Conservation (phyloP, 2,329 filamentous ascomycete species). For the Niveomyces coronatus region DNA sequence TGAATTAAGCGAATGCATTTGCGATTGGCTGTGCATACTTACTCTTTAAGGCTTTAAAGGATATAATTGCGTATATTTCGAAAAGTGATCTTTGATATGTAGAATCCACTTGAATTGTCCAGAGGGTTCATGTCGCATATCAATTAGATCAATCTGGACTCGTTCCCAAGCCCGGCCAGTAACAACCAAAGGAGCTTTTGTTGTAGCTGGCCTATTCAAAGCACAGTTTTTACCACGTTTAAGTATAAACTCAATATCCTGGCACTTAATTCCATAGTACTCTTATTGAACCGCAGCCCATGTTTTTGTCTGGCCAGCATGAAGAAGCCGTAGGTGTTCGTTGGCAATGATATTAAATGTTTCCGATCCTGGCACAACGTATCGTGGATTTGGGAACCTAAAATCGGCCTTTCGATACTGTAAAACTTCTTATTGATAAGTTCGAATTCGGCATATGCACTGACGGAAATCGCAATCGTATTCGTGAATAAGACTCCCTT, state of each 20-base stretch:
- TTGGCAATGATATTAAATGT: slow-evolving; percentile 5
- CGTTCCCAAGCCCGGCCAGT: slow-evolving; percentile 5
- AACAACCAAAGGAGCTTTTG: slow-evolving; percentile 6
- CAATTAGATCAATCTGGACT: slow-evolving; percentile 6
- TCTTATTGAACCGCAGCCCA: slow-evolving; percentile 3
- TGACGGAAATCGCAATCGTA: too few species aligned
- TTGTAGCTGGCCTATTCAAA: slow-evolving; percentile 4
- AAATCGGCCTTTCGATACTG: slow-evolving; percentile 3
- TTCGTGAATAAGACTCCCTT: too few species aligned
- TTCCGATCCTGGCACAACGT: slow-evolving; percentile 2
- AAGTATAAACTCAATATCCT: slow-evolving; percentile 4
- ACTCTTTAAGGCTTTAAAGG: slow-evolving; percentile 4
- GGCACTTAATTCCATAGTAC: slow-evolving; percentile 4
- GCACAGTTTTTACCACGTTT: slow-evolving; percentile 5
- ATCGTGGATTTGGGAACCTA: slow-evolving; percentile 3
- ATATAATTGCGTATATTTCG: slow-evolving; percentile 6
- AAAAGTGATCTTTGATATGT: slow-evolving; percentile 8
- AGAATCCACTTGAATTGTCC: slow-evolving; percentile 8
- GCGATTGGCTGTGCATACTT: slow-evolving; percentile 5
- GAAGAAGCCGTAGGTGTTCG: slow-evolving; percentile 6
- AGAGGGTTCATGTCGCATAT: slow-evolving; percentile 7
- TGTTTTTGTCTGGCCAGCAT: slow-evolving; percentile 1
- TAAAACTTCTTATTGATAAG: slow-evolving; percentile 7
- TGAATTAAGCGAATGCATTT: slow-evolving; percentile 3
- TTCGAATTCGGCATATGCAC: slow-evolving; percentile 3